phyloP scores from a whole-genome alignment of 495 filamentous ascomycete genomes.

The Lineolata rhizophorae region DNA sequence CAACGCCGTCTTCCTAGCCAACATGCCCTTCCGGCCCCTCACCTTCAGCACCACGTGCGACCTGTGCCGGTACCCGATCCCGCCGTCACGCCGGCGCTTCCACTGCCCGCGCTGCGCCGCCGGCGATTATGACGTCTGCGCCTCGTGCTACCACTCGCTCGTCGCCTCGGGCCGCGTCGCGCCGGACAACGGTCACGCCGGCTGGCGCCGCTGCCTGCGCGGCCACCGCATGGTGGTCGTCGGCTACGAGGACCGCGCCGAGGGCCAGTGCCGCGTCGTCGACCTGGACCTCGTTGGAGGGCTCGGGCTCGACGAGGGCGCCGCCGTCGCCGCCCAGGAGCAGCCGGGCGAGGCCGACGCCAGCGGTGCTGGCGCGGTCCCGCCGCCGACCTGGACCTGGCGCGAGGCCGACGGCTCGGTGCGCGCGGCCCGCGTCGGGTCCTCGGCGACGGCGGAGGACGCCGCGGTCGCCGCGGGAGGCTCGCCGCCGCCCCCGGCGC shows the following conservation, averaged over 20 bases:
- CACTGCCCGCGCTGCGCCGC: slow-evolving; percentile 49
- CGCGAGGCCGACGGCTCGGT: slow-evolving; percentile 11
- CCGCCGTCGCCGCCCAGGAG: too few relatives aligned
- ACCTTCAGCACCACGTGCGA: slow-evolving; percentile 52
- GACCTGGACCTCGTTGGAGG: slow-evolving; percentile 56
- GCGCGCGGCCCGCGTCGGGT: slow-evolving; percentile 15
- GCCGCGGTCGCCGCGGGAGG: neutral
- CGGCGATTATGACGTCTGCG: slow-evolving; percentile 73
- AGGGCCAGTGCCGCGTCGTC: slow-evolving; percentile 32
- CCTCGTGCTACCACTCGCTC: slow-evolving; percentile 47
- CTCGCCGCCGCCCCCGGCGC: neutral
- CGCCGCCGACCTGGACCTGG: slow-evolving; percentile 11
- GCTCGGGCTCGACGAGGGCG: slow-evolving; percentile 30
- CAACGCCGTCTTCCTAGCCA: slow-evolving; percentile 16
- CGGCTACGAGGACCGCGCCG: slow-evolving; percentile 41
- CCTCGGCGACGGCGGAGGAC: neutral
- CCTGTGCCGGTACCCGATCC: slow-evolving; percentile 48
- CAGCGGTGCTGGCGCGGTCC: neutral
- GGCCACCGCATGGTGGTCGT: slow-evolving; percentile 78
- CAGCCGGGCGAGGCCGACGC: slow-evolving; percentile 10
- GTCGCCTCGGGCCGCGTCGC: slow-evolving; percentile 37
- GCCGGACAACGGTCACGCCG: slow-evolving; percentile 48
- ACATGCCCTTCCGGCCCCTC: slow-evolving; percentile 26
- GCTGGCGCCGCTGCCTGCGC: slow-evolving; percentile 57
- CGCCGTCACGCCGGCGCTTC: slow-evolving; percentile 40